Base-by-base conservation (phyloP, 345 rosid genomes). In the Durio zibethinus region DNA sequence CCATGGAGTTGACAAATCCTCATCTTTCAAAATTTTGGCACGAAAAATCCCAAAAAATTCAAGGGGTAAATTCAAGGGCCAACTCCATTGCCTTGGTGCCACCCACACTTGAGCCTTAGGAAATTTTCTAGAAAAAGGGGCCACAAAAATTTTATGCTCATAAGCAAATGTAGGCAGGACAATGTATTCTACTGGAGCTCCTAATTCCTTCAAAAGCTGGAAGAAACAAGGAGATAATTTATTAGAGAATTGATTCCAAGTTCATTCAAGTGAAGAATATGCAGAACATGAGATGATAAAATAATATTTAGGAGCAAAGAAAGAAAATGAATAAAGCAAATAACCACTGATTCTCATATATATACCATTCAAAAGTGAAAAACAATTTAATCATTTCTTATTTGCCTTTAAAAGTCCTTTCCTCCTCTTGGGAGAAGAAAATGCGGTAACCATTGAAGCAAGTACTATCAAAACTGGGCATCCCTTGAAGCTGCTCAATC, bases 41-140 rank as follows among this genome's bases (percentile, higher is more conserved):
- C 97, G 92, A 78, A 93, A 95, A 78, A 95, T 92, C 76, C 99
- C 98, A 14, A 95, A 90, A 87, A 93, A 95, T 72, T 92, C 99
- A 9, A 90, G 96, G 4, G 98, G 99, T 82, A 95, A 80, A 80
- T 93, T 93, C 84, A 95, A 71, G 52, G 99, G 99, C 98, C 99
- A 95, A 79, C 98, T 95, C 99, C 99, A 95, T 60, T 93, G 99
- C 86, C 99, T 90, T 21, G 99, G 99, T 59, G 99, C 99, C 75
- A 93, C 97, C 98, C 98, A 95, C 54, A 95, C 81, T 74, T 86
- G 92, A 72, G 99, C 99, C 71, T 81, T 81, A 0, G 99, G 97
- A 74, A 93, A 95, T 85, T 95, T 95, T 79, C 99, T 88, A 9
- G 99, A 95, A 82, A 95, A 95, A 1, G 98, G 99, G 10, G 94